These are phyloP conservation scores for Hypoxylon sp. DNA, from an alignment of 2,329 filamentous ascomycete species.

Conservation along the genomic window DNA sequence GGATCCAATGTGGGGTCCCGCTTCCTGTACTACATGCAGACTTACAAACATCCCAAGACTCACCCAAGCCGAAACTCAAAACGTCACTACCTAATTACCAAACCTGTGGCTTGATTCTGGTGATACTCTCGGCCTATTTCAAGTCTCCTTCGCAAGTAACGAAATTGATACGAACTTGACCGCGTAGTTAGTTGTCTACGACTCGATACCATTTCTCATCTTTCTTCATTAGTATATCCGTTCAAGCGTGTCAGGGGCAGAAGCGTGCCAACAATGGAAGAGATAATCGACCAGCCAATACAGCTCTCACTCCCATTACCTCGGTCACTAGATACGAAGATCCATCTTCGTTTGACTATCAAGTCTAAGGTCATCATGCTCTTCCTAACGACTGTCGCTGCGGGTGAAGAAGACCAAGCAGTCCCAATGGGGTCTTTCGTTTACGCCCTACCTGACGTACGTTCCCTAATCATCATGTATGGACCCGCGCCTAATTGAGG, in stretches of 20 bases:
- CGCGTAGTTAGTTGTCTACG: neutral
- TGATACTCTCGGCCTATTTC: neutral
- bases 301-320: constrained; percentile 72
- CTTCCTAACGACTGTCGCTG: constrained; percentile 70
- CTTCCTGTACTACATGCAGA: constrained; percentile 14
- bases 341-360: constrained; percentile 71
- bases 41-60: constrained; percentile 10
- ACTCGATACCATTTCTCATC: constrained; percentile 1
- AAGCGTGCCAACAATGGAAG: constrained; percentile 39
- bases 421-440: constrained; percentile 87
- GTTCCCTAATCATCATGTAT: constrained; percentile 39
- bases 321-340: constrained; percentile 69
- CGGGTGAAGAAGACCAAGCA: constrained; percentile 63
- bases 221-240: neutral
- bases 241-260: neutral
- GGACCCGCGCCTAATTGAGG: constrained; percentile 3
- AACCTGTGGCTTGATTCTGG: neutral
- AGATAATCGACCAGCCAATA: constrained; percentile 44
- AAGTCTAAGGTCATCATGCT: constrained; percentile 69
- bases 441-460: constrained; percentile 91
- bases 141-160: neutral
- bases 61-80: neutral
- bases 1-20: constrained; percentile 22
- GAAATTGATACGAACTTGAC: neutral
- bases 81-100: neutral